phyloP scores from a whole-genome alignment of 345 rosid genomes.

The Aurinia saxatilis region DNA sequence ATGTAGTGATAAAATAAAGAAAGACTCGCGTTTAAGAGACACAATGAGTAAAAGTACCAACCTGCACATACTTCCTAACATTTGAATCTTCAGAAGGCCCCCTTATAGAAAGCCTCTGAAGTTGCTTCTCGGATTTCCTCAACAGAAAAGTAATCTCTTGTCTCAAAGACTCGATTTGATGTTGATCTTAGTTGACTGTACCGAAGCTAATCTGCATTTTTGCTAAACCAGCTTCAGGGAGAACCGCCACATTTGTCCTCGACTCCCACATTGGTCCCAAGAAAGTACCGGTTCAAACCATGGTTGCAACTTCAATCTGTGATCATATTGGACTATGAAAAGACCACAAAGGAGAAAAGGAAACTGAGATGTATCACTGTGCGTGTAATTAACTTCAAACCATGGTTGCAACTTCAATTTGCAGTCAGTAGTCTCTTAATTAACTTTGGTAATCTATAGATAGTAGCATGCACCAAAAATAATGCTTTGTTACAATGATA shows the following conservation, averaged over 20 bases:
- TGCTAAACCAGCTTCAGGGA: conserved; percentile 96
- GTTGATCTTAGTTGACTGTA: conserved; percentile 82
- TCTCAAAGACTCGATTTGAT: conserved; percentile 70
- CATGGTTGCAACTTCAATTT: too few species aligned
- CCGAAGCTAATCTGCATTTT: conserved; percentile 85
- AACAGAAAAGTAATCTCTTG: conserved; percentile 72
- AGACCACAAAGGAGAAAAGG: neutral
- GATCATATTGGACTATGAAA: neutral
- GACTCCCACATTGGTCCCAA: conserved; percentile 94
- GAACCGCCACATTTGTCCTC: conserved; percentile 61
- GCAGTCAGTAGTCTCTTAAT: too few species aligned
- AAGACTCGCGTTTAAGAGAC: neutral
- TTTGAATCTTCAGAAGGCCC: conserved; percentile 92
- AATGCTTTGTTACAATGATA: neutral
- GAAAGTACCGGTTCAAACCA: conserved; percentile 91
- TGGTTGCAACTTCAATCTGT: conserved; percentile 91
- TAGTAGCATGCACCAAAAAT: too few species aligned
- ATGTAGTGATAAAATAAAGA: neutral
- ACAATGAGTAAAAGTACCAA: conserved; percentile 14
- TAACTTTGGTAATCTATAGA: too few species aligned
- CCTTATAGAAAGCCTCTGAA: conserved; percentile 59
- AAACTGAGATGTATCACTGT: neutral
- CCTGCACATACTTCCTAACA: conserved; percentile 96
- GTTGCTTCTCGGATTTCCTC: conserved; percentile 75
- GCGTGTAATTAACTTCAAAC: too few species aligned